phyloP scores from a whole-genome alignment of 2,329 filamentous ascomycete genomes.

The Aspergillus amoenus region DNA sequence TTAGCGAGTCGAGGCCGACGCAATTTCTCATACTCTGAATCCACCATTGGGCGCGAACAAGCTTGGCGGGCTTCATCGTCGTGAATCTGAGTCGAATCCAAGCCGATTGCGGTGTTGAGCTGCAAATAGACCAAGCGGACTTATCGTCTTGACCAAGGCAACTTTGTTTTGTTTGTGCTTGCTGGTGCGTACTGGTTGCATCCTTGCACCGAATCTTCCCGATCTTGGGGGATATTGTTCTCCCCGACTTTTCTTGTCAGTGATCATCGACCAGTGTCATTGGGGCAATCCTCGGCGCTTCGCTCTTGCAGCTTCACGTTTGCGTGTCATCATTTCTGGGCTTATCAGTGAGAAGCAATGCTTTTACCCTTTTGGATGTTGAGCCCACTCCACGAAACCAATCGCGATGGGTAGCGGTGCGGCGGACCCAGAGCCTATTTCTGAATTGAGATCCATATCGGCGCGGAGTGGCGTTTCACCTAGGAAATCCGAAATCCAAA shows the following conservation, averaged over 20 bases:
- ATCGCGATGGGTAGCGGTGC: conserved; percentile 3
- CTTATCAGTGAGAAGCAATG: conserved; percentile 1
- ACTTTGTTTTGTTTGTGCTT: conserved; percentile 1
- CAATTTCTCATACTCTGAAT: neutral
- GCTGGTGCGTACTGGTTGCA: neutral
- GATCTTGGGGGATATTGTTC: neutral
- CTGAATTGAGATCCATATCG: neutral
- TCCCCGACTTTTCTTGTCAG: neutral
- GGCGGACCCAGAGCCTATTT: neutral
- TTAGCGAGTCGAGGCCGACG: neutral
- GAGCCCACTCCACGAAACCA: neutral
- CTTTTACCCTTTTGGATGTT: neutral
- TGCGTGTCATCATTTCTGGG: neutral
- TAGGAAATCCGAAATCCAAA: neutral
- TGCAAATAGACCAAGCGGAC: conserved; percentile 3
- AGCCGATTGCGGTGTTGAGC: neutral
- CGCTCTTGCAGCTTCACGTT: neutral
- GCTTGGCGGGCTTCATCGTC: conserved; percentile 5
- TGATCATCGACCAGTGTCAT: neutral
- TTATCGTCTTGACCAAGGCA: neutral
- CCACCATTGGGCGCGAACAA: conserved; percentile 4
- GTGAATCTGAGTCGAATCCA: neutral
- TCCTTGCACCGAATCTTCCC: conserved; percentile 2
- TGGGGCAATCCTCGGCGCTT: neutral
- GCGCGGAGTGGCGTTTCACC: conserved; percentile 2